Conservation (phyloP, 345 rosid genomes). For the Citropsis articulata region DNA sequence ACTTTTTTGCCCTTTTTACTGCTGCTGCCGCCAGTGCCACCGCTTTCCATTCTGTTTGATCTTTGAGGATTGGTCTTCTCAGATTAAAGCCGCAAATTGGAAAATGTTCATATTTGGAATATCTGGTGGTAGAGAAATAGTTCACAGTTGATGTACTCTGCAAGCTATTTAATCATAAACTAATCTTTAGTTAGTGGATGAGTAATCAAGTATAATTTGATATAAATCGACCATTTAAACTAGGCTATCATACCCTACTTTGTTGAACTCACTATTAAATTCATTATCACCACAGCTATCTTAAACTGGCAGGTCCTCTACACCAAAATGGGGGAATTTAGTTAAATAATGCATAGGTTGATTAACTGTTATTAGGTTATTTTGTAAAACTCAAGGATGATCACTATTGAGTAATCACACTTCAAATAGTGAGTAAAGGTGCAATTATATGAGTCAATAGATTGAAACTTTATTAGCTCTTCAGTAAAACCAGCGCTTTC, state of each 20-base stretch:
- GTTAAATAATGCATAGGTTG: background rate
- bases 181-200: background rate
- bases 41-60: slow-evolving; percentile 5
- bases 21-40: background rate
- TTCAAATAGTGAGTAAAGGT: background rate
- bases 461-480: background rate
- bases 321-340: background rate
- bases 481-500: background rate
- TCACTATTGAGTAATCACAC: background rate
- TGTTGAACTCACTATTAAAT: background rate
- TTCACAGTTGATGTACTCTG: background rate
- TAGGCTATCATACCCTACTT: background rate
- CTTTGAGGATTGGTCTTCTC: background rate
- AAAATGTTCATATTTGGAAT: background rate
- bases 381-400: background rate
- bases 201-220: background rate
- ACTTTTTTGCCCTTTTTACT: background rate
- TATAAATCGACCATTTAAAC: background rate
- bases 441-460: background rate
- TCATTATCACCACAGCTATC: background rate
- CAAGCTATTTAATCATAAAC: background rate
- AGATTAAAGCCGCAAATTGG: background rate
- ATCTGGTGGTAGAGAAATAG: background rate
- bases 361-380: background rate
- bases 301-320: background rate